Evolutionary conservation across 1,139 yeast genomes (phyloP).

Genomic region (Sugiyamaella xylanicola): DNA sequence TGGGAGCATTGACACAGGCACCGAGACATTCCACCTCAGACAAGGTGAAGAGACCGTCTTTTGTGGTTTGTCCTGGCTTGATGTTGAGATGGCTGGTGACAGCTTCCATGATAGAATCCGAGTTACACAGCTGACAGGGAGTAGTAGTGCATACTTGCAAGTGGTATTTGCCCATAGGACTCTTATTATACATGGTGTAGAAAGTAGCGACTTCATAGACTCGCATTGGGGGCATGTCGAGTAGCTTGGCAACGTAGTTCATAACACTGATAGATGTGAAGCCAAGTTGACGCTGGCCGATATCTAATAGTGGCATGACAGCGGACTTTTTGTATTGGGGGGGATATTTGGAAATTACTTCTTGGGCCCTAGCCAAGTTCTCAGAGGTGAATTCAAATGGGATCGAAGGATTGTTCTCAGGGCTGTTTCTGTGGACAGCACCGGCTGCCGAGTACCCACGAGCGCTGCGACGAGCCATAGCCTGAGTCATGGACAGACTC

Average conservation of each 20-base stretch:
- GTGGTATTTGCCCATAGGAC: conserved; percentile 84
- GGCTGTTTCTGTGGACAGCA: conserved; percentile 74
- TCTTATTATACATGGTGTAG: conserved; percentile 89
- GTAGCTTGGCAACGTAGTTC: conserved; percentile 86
- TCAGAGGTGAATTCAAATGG: conserved; percentile 77
- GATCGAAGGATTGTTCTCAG: conserved; percentile 64
- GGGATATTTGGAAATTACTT: conserved; percentile 77
- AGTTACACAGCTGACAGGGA: conserved; percentile 85
- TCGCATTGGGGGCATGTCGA: conserved; percentile 94
- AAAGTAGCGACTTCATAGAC: conserved; percentile 93
- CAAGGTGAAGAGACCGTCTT: conserved; percentile 74
- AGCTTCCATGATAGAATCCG: conserved; percentile 75
- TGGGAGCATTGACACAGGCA: conserved; percentile 91
- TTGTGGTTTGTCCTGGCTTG: conserved; percentile 78
- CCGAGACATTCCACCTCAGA: conserved; percentile 93
- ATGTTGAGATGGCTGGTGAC: conserved; percentile 62
- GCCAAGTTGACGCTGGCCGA: conserved; percentile 88
- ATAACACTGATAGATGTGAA: conserved; percentile 87
- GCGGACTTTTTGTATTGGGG: conserved; percentile 87
- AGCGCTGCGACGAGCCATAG: neutral
- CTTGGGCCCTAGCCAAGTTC: conserved; percentile 69
- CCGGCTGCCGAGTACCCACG: conserved; percentile 21
- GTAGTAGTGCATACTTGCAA: conserved; percentile 89
- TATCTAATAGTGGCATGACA: conserved; percentile 81
- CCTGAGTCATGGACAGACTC: neutral